Percentiles rank a stretch among this genome's conserved stretches.
These are phyloP conservation scores for Irpex rosettiformis DNA, from an alignment of 1,284 basidiomycete species.

Conservation along the genomic window DNA sequence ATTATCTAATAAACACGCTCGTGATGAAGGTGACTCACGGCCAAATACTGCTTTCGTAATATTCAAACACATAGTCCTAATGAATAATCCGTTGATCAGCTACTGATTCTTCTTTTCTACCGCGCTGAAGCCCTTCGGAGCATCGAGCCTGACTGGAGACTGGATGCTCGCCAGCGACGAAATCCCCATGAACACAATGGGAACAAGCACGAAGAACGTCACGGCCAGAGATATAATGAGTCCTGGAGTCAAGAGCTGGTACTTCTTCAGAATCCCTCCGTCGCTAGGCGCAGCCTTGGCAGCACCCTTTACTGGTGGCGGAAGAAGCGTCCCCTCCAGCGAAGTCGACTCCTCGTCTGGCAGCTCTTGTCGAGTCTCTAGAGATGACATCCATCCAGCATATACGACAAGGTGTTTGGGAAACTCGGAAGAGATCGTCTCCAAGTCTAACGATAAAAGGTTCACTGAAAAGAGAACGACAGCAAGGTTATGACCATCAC, in stretches of 20 bases:
- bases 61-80: no score
- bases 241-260: slow-evolving; percentile 78
- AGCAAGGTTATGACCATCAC: neutral
- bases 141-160: slow-evolving; percentile 59
- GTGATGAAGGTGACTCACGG: neutral
- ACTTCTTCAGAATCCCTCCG: slow-evolving; percentile 67
- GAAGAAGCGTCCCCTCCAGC: slow-evolving; percentile 7
- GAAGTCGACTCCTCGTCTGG: slow-evolving; percentile 21
- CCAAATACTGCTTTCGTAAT: neutral
- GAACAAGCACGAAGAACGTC: slow-evolving; percentile 68
- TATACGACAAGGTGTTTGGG: slow-evolving; percentile 64
- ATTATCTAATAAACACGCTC: neutral
- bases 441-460: slow-evolving; percentile 42
- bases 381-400: slow-evolving; percentile 44
- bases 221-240: slow-evolving; percentile 72
- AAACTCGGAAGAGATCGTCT: slow-evolving; percentile 42
- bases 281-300: slow-evolving; percentile 24
- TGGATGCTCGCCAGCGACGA: slow-evolving; percentile 74
- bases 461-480: slow-evolving; percentile 16
- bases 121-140: slow-evolving; percentile 63
- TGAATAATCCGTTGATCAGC: no score
- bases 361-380: slow-evolving; percentile 35
- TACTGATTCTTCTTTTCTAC: slow-evolving; percentile 80
- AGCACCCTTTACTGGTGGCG: neutral
- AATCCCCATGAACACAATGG: slow-evolving; percentile 65